Evolutionary conservation across 495 filamentous ascomycete species (phyloP).

Genomic region (Neurospora sublineolata): DNA sequence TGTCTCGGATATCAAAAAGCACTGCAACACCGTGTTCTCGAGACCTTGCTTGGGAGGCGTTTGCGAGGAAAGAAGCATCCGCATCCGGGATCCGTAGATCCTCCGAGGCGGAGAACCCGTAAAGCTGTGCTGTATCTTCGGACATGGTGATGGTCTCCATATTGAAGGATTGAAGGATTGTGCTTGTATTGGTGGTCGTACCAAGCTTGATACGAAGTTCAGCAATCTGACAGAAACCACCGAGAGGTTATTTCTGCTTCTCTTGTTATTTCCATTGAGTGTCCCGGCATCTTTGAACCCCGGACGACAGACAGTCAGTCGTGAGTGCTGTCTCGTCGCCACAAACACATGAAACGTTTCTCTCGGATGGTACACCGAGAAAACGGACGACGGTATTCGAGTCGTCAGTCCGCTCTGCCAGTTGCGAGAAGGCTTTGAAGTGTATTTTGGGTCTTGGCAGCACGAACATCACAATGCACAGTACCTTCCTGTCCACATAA

Average conservation of each 20-base stretch:
- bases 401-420: neutral
- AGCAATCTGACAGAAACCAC: neutral
- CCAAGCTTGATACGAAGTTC: neutral
- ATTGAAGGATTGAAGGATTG: neutral
- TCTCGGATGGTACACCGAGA: neutral
- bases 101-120: neutral
- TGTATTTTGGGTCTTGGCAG: neutral
- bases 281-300: neutral
- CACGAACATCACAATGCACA: neutral
- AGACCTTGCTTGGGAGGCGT: neutral
- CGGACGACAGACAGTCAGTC: neutral
- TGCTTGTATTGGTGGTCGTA: neutral
- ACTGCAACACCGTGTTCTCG: neutral
- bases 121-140: neutral
- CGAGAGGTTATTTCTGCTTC: neutral
- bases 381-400: neutral
- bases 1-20: neutral
- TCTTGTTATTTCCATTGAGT: neutral
- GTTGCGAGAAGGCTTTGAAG: neutral
- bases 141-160: neutral
- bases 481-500: neutral
- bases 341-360: neutral
- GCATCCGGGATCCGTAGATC: neutral
- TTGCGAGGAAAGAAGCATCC: neutral
- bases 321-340: neutral